Evolutionary conservation across 1,284 basidiomycete species (phyloP), one percentile per base, ranked within the genome.

Genomic region (Pseudozyma pruni): DNA sequence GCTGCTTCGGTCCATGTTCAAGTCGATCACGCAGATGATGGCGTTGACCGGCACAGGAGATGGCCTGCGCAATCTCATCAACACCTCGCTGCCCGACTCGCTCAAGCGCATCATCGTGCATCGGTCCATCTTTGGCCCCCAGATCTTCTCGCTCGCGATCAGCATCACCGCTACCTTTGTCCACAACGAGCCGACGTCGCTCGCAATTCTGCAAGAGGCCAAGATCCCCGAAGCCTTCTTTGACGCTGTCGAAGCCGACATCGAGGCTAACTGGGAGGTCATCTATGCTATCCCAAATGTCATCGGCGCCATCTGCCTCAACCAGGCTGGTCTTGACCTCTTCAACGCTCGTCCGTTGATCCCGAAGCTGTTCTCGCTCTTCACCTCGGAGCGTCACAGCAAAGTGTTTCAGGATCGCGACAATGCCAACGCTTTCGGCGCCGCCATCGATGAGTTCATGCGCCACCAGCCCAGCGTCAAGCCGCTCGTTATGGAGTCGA

Each of bases 111-210:
- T 98, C 47, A 90, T 98, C 75, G 88, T 91, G 75, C 86, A 93
- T 76, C 87, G 91, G 25, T 86, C 86, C 27, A 86, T 91, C 20
- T 98, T 97, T 83, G 96, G 96, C 3, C 87, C 92, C 1, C 91
- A 89, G 74, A 88, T 96, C 51, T 87, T 95, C 47, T 90, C 92
- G 1, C 61, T 74, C 9, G 68, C 93, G 1, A 93, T 97, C 86
- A 95, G 95, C 83, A 92, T 97, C 81, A 94, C 97, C 90, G 90
- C 95, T 6, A 94, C 94, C 0, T 98, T 99, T 83, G 90, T 98
- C 16, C 95, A 99, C 86, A 99, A 98, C 78, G 96, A 99, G 84
- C 96, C 96, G 10, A 98, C 95, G 0, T 96, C 93, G 13, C 86
- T 99, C 54, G 85, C 88, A 1, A 91, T 94, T 48, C 90, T 99